These are phyloP conservation scores for Pontederia crassipes DNA, from an alignment of 176 grass and related monocot species.

Conservation along the genomic window DNA sequence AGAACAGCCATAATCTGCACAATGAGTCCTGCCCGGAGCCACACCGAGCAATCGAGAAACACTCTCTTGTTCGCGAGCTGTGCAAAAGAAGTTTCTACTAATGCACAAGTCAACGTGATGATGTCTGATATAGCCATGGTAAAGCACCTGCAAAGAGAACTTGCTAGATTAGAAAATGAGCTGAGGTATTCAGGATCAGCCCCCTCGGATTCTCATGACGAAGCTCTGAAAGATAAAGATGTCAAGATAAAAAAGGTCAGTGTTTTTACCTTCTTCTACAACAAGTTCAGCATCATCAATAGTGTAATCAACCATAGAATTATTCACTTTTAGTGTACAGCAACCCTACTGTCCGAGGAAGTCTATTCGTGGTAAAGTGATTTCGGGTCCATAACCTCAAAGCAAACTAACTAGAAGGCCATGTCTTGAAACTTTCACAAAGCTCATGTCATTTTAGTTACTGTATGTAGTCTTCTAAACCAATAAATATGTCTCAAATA, in stretches of 20 bases:
- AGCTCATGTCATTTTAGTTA: not conserved
- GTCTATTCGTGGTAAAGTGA: no score
- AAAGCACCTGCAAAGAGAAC: conserved; percentile 74
- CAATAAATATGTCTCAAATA: not conserved
- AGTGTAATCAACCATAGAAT: no score
- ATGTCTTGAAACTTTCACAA: no score
- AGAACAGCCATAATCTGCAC: conserved; percentile 90
- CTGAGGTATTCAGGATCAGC: conserved; percentile 41
- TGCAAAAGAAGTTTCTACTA: conserved; percentile 61
- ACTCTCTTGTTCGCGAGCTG: conserved; percentile 83
- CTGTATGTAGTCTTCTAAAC: conserved; percentile 3
- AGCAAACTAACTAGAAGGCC: no score
- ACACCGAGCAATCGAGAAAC: conserved; percentile 81
- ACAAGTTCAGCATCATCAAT: no score
- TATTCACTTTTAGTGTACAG: no score
- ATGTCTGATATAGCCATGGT: conserved; percentile 88
- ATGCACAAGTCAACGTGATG: conserved; percentile 72
- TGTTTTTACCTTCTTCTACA: not conserved
- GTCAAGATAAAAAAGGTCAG: conserved; percentile 62
- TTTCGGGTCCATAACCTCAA: no score
- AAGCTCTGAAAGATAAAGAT: conserved; percentile 65
- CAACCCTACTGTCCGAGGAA: no score
- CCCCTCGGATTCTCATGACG: conserved; percentile 32
- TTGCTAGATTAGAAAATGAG: conserved; percentile 58
- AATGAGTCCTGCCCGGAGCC: conserved; percentile 70